Percentiles rank a stretch among this genome's conserved stretches.
These are phyloP conservation scores for Hordeum pubiflorum DNA, from an alignment of 202 grass and related monocot genomes.

Conservation along the genomic window DNA sequence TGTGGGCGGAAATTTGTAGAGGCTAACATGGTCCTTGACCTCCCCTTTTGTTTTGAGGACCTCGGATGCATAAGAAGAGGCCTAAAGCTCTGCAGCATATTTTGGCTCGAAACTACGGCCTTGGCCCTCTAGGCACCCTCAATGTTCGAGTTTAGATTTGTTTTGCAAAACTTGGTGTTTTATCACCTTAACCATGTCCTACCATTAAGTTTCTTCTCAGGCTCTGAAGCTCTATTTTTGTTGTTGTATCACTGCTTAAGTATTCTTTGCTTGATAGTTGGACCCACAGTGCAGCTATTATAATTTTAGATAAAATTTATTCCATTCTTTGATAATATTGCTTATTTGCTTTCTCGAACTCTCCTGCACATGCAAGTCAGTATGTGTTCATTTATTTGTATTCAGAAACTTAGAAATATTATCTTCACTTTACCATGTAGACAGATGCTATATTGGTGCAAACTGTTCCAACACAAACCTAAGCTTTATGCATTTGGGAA, in stretches of 20 bases:
- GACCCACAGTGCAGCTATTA: background rate
- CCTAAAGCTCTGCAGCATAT: background rate
- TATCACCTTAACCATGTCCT: background rate
- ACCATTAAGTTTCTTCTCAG: background rate
- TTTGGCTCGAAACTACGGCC: background rate
- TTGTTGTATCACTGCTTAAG: background rate
- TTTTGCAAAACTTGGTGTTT: background rate
- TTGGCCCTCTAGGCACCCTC: background rate
- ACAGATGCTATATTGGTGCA: background rate
- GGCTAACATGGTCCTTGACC: background rate
- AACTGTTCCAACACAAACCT: background rate
- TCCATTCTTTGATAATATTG: background rate
- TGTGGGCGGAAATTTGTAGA: background rate
- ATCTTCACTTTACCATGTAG: background rate
- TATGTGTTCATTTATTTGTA: background rate
- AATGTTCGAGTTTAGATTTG: background rate
- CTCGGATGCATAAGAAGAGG: background rate
- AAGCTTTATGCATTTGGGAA: slow-evolving; percentile 3
- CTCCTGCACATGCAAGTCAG: background rate
- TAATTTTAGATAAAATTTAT: background rate
- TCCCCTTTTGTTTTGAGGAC: background rate
- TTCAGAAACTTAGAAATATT: background rate
- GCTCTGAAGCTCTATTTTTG: background rate
- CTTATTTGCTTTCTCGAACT: background rate
- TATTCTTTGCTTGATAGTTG: background rate